phyloP scores from a whole-genome alignment of 2,329 filamentous ascomycete species.

The Colletotrichum camelliae region DNA sequence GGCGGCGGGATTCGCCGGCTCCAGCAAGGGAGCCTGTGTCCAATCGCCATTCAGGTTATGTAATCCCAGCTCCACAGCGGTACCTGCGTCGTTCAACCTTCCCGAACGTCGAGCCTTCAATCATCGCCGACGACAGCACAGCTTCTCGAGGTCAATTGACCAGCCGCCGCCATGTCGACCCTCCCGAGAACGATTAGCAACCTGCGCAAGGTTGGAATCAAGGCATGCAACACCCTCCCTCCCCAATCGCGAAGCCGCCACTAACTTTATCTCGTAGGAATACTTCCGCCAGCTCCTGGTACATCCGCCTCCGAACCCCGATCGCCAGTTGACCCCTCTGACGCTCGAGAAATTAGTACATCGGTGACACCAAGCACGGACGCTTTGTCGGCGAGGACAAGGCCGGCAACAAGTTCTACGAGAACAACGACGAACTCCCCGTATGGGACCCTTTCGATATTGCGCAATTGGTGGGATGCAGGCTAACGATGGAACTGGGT shows the following conservation, averaged over 20 bases:
- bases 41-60: slow-evolving; percentile 15
- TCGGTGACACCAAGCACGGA: slow-evolving; percentile 93
- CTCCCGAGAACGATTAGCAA: slow-evolving; percentile 85
- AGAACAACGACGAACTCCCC: slow-evolving; percentile 92
- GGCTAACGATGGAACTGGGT: slow-evolving; percentile 8
- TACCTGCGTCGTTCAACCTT: slow-evolving; percentile 16
- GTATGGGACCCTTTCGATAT: slow-evolving; percentile 55
- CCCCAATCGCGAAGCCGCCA: background rate
- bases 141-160: slow-evolving; percentile 33
- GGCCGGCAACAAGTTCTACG: slow-evolving; percentile 97
- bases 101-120: slow-evolving; percentile 19
- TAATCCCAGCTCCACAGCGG: slow-evolving; percentile 5
- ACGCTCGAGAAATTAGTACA: slow-evolving; percentile 49
- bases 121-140: slow-evolving; percentile 7
- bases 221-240: slow-evolving; percentile 59
- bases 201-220: slow-evolving; percentile 85
- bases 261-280: slow-evolving; percentile 61
- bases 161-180: slow-evolving; percentile 79
- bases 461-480: slow-evolving; percentile 2
- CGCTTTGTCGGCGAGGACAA: slow-evolving; percentile 83
- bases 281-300: slow-evolving; percentile 93
- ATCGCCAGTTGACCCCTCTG: slow-evolving; percentile 22
- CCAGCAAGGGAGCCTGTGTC: background rate
- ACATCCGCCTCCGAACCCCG: slow-evolving; percentile 48
- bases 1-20: slow-evolving; percentile 15